phyloP scores from a whole-genome alignment of 176 grass and related monocot species.

The Guadua angustifolia region DNA sequence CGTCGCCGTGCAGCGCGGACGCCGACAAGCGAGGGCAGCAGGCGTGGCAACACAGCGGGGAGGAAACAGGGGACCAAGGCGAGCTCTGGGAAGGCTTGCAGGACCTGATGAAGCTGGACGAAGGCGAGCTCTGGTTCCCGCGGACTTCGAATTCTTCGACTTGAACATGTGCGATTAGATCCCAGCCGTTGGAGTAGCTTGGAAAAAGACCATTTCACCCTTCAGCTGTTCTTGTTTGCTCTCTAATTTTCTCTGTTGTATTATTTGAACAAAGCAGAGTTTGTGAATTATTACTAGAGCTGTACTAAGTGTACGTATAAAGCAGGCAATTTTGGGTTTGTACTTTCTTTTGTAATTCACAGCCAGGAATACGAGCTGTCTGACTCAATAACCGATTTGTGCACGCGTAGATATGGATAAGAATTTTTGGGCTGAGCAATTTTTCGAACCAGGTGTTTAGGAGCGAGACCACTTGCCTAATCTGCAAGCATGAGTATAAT shows the following conservation, averaged over 20 bases:
- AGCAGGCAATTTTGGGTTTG: conserved; percentile 37
- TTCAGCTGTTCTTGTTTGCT: neutral
- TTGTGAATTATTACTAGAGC: conserved; percentile 48
- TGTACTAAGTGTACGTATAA: conserved; percentile 10
- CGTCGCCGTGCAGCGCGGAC: conserved; percentile 29
- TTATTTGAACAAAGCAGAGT: conserved; percentile 56
- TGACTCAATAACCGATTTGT: neutral
- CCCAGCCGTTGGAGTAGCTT: conserved; percentile 34
- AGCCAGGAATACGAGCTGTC: conserved; percentile 22
- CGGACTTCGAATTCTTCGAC: conserved; percentile 19
- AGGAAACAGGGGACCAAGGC: conserved; percentile 44
- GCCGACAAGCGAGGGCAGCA: neutral
- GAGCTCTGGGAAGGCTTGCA: conserved; percentile 81
- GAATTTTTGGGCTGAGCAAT: neutral
- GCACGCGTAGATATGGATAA: neutral
- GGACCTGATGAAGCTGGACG: conserved; percentile 69
- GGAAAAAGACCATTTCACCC: conserved; percentile 13
- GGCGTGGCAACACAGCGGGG: neutral
- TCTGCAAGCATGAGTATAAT: neutral
- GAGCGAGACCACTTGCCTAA: neutral
- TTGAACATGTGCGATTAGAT: conserved; percentile 34
- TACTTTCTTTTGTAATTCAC: neutral
- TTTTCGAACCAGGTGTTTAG: neutral
- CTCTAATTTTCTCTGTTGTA: conserved; percentile 27
- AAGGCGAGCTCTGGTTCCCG: conserved; percentile 52